Base-by-base conservation (phyloP, 805 yeast genomes). In the Citeromyces matritensis region DNA sequence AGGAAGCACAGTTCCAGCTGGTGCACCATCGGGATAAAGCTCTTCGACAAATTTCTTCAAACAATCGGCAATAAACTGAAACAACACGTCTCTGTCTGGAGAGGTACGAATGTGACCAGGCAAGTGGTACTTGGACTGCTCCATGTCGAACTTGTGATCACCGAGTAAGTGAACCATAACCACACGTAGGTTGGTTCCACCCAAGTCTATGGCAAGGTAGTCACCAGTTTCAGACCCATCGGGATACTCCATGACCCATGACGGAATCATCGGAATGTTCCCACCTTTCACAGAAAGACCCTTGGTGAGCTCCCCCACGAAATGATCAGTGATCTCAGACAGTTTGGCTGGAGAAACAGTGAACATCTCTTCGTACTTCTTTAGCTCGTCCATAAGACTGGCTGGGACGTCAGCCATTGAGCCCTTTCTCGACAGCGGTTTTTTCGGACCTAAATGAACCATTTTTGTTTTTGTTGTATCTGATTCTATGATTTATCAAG, bases 51-150 rank as follows among this genome's bases (percentile, higher is more conserved):
- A 91, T 38, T 68, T 61, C 43, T 73, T 75, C 50, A 91, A 67
- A 48, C 86, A 77, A 24, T 69, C 74, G 39, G 97, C 97, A 48
- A 91, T 83, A 60, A 84, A 91, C 30, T 63, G 78, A 72, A 85
- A 91, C 47, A 91, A 66, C 37, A 76, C 81, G 26, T 85, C 94
- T 33, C 64, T 49, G 30, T 79, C 53, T 35, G 63, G 50, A 21
- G 94, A 83, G 26, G 93, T 78, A 69, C 95, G 78, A 63, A 84
- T 70, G 39, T 60, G 55, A 26, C 61, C 61, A 33, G 95, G 95
- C 55, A 91, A 65, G 33, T 78, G 70, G 56, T 74, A 91, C 47
- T 91, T 91, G 43, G 81, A 71, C 59, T 91, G 98, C 27, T 78
- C 73, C 32, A 93, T 78, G 52, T 79, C 88, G 48, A 91, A 85